phyloP scores from a whole-genome alignment of 1,139 yeast genomes.

The Yamadazyma taylorii region DNA sequence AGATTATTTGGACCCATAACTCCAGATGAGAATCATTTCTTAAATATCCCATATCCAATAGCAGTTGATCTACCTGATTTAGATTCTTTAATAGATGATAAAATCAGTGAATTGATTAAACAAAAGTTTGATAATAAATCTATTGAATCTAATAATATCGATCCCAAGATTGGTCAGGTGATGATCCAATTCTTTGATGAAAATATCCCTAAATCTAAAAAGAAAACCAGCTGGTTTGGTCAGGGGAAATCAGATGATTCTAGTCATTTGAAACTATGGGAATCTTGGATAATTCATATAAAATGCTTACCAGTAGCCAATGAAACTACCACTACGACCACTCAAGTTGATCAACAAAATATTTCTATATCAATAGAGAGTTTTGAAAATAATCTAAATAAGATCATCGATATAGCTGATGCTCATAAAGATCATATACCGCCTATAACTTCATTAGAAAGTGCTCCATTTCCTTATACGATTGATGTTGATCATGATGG shows the following conservation, averaged over 20 bases:
- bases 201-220: slow-evolving; percentile 27
- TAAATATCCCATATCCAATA: slow-evolving; percentile 47
- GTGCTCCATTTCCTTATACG: slow-evolving; percentile 65
- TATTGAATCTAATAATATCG: slow-evolving; percentile 1
- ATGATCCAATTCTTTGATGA: slow-evolving; percentile 31
- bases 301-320: slow-evolving; percentile 31
- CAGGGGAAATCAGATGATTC: slow-evolving; percentile 25
- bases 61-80: slow-evolving; percentile 44
- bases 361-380: slow-evolving; percentile 31
- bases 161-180: slow-evolving; percentile 22
- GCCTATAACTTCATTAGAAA: slow-evolving; percentile 66
- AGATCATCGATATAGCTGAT: slow-evolving; percentile 54
- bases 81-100: slow-evolving; percentile 45
- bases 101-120: slow-evolving; percentile 36
- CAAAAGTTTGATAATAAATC: slow-evolving; percentile 21
- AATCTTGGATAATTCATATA: slow-evolving; percentile 41
- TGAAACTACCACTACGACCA: slow-evolving; percentile 4
- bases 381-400: slow-evolving; percentile 44
- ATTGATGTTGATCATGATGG: slow-evolving; percentile 25
- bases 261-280: slow-evolving; percentile 36
- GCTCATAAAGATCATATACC: slow-evolving; percentile 67
- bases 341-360: slow-evolving; percentile 9
- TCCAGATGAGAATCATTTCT: slow-evolving; percentile 51
- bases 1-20: slow-evolving; percentile 66
- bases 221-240: slow-evolving; percentile 47